A percentile compares a stretch with the other conserved stretches of the same genome.
These are phyloP conservation scores for Monilinia fructicola DNA, from an alignment of 2,329 filamentous ascomycete genomes.

Conservation along the genomic window DNA sequence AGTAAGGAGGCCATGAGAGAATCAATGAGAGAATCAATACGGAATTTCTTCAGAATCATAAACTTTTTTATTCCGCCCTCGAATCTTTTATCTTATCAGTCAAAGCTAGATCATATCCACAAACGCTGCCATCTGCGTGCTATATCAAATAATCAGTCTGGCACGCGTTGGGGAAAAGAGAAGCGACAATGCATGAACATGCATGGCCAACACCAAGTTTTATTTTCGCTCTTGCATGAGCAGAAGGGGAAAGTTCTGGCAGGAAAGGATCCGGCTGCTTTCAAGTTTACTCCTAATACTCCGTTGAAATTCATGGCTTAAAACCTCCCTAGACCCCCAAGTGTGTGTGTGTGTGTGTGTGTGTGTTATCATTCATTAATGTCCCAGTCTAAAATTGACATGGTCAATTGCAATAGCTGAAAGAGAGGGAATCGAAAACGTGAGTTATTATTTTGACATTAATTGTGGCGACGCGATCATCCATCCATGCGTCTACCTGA, in stretches of 20 bases:
- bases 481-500: constrained; percentile 21
- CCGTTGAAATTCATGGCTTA: constrained; percentile 11
- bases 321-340: background rate
- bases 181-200: constrained; percentile 20
- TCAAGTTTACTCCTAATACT: constrained; percentile 19
- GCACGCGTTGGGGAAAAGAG: constrained; percentile 3
- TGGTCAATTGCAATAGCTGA: background rate
- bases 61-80: constrained; percentile 15
- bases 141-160: background rate
- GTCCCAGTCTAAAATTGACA: background rate
- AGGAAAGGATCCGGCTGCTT: constrained; percentile 5
- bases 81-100: background rate
- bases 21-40: background rate
- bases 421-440: constrained; percentile 19
- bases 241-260: constrained; percentile 10
- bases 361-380: background rate
- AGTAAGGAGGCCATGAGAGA: background rate
- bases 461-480: constrained; percentile 22
- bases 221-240: constrained; percentile 20
- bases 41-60: constrained; percentile 2
- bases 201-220: constrained; percentile 16
- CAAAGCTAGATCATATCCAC: constrained; percentile 7
- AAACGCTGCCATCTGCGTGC: constrained; percentile 2
- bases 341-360: background rate
- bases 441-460: constrained; percentile 25